Percentiles rank a stretch among this genome's conserved stretches.
These are phyloP conservation scores for Seminavis robusta DNA, from an alignment of 108 stramenopile genomes.

Conservation along the genomic window DNA sequence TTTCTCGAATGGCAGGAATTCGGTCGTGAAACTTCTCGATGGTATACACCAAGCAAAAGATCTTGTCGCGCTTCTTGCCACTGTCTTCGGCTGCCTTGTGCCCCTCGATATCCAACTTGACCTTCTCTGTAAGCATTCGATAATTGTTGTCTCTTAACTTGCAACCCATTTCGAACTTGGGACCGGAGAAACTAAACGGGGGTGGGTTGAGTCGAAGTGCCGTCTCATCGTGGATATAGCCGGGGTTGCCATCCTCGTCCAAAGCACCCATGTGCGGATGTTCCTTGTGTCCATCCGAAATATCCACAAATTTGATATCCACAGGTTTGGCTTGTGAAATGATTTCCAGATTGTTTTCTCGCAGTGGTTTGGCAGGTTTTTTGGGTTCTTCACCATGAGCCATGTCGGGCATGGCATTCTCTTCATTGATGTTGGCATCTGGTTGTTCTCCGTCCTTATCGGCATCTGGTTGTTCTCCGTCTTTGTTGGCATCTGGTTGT, in stretches of 20 bases:
- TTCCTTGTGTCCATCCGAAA: constrained; percentile 51
- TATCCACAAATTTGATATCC: constrained; percentile 62
- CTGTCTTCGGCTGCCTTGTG: constrained; percentile 45
- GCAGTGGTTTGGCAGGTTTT: constrained; percentile 63
- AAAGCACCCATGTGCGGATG: constrained; percentile 79
- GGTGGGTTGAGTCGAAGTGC: constrained; percentile 70
- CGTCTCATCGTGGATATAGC: constrained; percentile 84
- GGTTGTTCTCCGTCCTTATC: background rate
- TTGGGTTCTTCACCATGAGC: constrained; percentile 12
- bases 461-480: background rate
- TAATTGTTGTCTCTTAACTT: constrained; percentile 49
- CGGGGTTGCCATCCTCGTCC: constrained; percentile 69
- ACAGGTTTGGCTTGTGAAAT: constrained; percentile 57
- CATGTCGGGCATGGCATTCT: constrained; percentile 3
- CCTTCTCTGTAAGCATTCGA: constrained; percentile 68
- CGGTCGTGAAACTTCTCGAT: constrained; percentile 62
- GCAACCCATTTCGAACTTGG: constrained; percentile 44
- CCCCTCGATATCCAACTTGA: constrained; percentile 66
- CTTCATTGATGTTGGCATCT: constrained; percentile 4
- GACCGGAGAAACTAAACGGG: constrained; percentile 38
- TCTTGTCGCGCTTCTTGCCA: constrained; percentile 65
- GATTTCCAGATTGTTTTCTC: constrained; percentile 49
- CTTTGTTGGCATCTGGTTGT: constrained; percentile 1
- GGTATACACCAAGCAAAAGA: constrained; percentile 86
- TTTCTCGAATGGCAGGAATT: constrained; percentile 68